Base-by-base conservation (phyloP, 2,329 filamentous ascomycete genomes). In the Nannizzia gypsea region DNA sequence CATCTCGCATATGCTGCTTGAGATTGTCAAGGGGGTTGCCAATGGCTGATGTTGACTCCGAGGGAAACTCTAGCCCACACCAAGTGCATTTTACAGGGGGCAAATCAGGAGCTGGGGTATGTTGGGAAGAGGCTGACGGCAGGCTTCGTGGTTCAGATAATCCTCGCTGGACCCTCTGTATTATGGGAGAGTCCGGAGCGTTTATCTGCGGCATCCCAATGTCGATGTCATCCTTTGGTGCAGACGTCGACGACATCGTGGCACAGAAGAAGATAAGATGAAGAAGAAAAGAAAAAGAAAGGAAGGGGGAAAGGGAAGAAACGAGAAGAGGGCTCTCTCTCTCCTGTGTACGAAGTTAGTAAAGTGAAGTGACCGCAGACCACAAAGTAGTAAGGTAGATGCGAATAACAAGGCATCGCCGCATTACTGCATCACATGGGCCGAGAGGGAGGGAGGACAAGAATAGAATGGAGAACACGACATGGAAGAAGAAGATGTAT, bases 1-100 rank as follows among this genome's bases (percentile, higher is more conserved):
- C 65, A 56, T 65, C 58, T n/a, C 68, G 64, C 38, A 71, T 67
- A 44, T 75, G 73, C 48, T 67, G 62, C 60, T 70, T 68, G 3
- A 75, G 63, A 48, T 67, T 64, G 31, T 70, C 66, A 58, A 68
- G 64, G 48, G 67, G 66, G 5, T 70, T 42, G n/a, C n/a, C 31
- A 13, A 11, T 42, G 38, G n/a, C 65, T n/a, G 60, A 48, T 15
- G 60, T 48, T 8, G 60, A 64, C 22, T 67, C 63, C 6, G 65
- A 58, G 46, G 72, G 67, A 50, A 75, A 66, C 52, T 66, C 65
- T 60, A 73, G 68, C 22, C 69, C 67, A 63, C 73, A 75, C 68
- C 67, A 71, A n/a, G 66, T 61, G 59, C 73, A 76, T 63, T 71
- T 73, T 3, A 69, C 55, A 57, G 59, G 26, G 15, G 52, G 36